Conservation (phyloP, 352 stramenopile species). For the Pythium monospermum region DNA sequence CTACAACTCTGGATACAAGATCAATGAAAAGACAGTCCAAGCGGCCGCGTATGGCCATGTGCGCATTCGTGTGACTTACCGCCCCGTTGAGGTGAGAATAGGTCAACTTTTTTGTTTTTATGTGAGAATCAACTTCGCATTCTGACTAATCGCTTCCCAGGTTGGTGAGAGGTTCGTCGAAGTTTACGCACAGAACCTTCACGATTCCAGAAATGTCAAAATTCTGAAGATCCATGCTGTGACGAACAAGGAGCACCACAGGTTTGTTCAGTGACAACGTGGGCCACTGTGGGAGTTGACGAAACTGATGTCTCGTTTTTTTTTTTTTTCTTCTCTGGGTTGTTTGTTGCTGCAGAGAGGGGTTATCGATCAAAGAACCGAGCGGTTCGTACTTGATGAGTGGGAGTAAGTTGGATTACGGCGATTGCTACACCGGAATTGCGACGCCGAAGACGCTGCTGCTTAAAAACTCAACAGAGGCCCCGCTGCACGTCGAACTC, state of each 20-base stretch:
- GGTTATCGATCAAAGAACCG: constrained; percentile 81
- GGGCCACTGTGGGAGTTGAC: too few relatives aligned
- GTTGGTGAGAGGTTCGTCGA: constrained; percentile 84
- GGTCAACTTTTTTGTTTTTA: not conserved
- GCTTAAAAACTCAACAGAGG: constrained; percentile 83
- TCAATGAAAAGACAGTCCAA: constrained; percentile 77
- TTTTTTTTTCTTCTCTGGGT: not conserved
- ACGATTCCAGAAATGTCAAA: constrained; percentile 83
- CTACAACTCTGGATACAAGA: constrained; percentile 82
- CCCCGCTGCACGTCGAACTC: constrained; percentile 77
- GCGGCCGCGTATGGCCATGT: constrained; percentile 82
- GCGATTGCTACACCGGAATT: constrained; percentile 83
- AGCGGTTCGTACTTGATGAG: constrained; percentile 83
- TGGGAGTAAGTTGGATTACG: constrained; percentile 85
- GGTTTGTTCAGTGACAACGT: constrained; percentile 45
- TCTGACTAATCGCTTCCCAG: too few relatives aligned
- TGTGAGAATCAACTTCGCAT: too few relatives aligned
- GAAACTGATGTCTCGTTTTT: not conserved
- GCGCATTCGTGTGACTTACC: constrained; percentile 82
- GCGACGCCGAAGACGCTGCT: constrained; percentile 77
- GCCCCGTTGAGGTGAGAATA: constrained; percentile 59
- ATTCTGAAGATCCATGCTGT: constrained; percentile 83
- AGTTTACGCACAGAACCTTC: constrained; percentile 82
- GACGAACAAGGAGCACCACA: constrained; percentile 86
- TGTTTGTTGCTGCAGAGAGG: constrained; percentile 44